phyloP scores from a whole-genome alignment of 108 stramenopile species.

The Conticribra weissflogii region DNA sequence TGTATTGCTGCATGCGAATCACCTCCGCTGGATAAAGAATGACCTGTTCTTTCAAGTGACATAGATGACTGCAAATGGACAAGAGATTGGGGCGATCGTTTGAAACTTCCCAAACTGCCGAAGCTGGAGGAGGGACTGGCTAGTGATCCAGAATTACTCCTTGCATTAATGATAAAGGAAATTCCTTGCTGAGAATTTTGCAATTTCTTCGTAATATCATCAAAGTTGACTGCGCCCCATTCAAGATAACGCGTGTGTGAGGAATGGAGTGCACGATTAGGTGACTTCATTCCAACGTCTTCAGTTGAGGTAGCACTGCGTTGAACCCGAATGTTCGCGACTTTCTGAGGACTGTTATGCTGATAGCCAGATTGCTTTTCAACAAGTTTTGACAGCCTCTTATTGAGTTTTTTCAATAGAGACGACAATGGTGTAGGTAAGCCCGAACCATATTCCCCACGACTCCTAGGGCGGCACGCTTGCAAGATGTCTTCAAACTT shows the following conservation, averaged over 20 bases:
- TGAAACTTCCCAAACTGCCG: slow-evolving; percentile 25
- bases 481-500: slow-evolving; percentile 84
- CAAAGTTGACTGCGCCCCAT: slow-evolving; percentile 52
- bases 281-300: not conserved
- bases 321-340: not conserved
- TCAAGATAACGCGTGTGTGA: slow-evolving; percentile 32
- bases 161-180: not conserved
- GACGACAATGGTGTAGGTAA: slow-evolving; percentile 32
- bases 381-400: not conserved
- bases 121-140: slow-evolving; percentile 32
- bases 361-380: too few species aligned
- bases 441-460: slow-evolving; percentile 46
- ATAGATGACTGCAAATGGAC: slow-evolving; percentile 36
- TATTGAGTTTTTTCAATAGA: slow-evolving; percentile 27
- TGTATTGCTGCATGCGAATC: slow-evolving; percentile 2
- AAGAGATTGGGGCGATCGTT: slow-evolving; percentile 8
- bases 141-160: slow-evolving; percentile 15
- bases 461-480: slow-evolving; percentile 74
- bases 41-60: slow-evolving; percentile 30
- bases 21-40: slow-evolving; percentile 12
- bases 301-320: not conserved
- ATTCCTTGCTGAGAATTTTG: slow-evolving; percentile 12
- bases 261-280: slow-evolving; percentile 14
- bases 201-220: slow-evolving; percentile 21
- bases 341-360: too few species aligned